Percentiles rank a stretch among this genome's conserved stretches.
Evolutionary conservation across 441 rosid genomes (phyloP).

Genomic region (Adansonia madagascariensis): DNA sequence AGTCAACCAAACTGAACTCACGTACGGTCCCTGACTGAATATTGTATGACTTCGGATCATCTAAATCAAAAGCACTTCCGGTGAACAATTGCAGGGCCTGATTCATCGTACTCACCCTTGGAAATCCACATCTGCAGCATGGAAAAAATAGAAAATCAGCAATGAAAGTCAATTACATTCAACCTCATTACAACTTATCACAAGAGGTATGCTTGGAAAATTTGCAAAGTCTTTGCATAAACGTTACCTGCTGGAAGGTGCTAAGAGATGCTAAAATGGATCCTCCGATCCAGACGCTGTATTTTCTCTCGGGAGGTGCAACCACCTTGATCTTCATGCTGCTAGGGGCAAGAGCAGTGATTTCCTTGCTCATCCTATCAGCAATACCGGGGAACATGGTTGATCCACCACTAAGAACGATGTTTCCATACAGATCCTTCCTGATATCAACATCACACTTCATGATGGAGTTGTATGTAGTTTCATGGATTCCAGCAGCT

Average conservation of each 20-base stretch:
- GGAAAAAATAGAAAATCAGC: not conserved
- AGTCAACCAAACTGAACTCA: no score
- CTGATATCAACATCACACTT: slow-evolving; percentile 76
- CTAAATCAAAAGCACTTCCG: slow-evolving; percentile 44
- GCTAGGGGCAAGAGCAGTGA: slow-evolving; percentile 72
- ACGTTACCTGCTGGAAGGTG: slow-evolving; percentile 68
- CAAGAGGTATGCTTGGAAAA: not conserved
- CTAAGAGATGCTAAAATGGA: slow-evolving; percentile 72
- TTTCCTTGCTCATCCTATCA: slow-evolving; percentile 60
- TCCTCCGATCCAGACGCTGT: slow-evolving; percentile 85
- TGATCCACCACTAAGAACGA: slow-evolving; percentile 74
- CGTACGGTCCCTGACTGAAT: slow-evolving; percentile 5
- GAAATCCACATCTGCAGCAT: slow-evolving; percentile 49
- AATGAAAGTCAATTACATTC: not conserved
- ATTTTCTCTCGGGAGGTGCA: slow-evolving; percentile 78
- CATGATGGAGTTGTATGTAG: slow-evolving; percentile 76
- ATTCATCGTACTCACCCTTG: slow-evolving; percentile 49
- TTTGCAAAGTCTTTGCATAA: not conserved
- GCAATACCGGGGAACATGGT: slow-evolving; percentile 44
- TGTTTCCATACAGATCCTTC: slow-evolving; percentile 69
- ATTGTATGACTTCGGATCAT: not conserved
- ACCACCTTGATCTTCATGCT: slow-evolving; percentile 75
- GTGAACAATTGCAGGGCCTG: slow-evolving; percentile 51
- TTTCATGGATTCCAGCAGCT: slow-evolving; percentile 74
- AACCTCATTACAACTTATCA: not conserved